Evolutionary conservation across 2,329 filamentous ascomycete genomes (phyloP), one percentile per base, ranked within the genome.

Genomic region (Aspergillus udagawae): DNA sequence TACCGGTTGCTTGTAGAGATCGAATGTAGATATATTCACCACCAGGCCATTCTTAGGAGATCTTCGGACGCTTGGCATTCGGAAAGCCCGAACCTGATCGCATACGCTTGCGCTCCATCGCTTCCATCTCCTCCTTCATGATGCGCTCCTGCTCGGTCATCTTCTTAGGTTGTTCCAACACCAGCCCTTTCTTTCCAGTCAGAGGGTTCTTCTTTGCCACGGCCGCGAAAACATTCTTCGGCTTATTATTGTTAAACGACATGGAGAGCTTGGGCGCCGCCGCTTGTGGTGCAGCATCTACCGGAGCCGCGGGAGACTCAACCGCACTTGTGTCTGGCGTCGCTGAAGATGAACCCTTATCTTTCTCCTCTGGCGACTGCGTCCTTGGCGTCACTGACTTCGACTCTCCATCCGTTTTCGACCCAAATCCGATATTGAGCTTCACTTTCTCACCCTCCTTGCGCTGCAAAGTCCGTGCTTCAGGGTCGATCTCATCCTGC

Each of bases 81-180:
- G 66, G 67, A 48, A 71, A 69, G 3, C 66, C 70, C 17, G 67
- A 65, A 8, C 63, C 63, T 14, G 61, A 63, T 49, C 67, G 66
- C 35, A 80, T 74, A 55, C 87, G 80, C 70, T 91, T 92, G 62
- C 82, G 80, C 65, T 91, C 88, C 74, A 91, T 82, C 35, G 71
- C 67, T 54, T 74, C 72, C 71, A 75, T 73, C 69, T 92, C 89
- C 65, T 90, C 88, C 73, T 88, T 90, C 92, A 96, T 96, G 67
- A 94, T 95, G 53, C 88, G 83, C 75, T 93, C 91, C 3, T 87
- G 88, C 70, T 95, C 91, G 67, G 89, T 93, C 83, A 96, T 93
- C 68, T 90, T 94, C 80, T 90, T 91, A 1, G 86, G 86, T 54
- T 83, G 82, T 60, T 85, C 85, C 55, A 74, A 70, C 21, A 73